These are phyloP conservation scores for Fusarium phyllophilum DNA, from an alignment of 2,329 filamentous ascomycete species.

Conservation along the genomic window DNA sequence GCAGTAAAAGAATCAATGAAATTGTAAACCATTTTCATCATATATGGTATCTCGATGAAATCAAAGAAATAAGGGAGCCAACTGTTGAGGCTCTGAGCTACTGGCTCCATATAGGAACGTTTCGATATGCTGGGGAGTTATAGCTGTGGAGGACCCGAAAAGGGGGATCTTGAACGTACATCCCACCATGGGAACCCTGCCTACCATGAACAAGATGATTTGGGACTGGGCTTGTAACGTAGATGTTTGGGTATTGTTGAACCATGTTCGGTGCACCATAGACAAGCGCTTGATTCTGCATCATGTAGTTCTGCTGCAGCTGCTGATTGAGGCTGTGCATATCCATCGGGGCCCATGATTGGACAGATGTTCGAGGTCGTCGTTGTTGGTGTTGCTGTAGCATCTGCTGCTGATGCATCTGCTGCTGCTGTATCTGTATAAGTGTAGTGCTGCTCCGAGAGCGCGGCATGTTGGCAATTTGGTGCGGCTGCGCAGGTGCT, in stretches of 20 bases:
- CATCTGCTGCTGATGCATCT: slow-evolving; percentile 21
- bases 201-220: slow-evolving; percentile 20
- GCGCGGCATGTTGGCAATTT: slow-evolving; percentile 8
- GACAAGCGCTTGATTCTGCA: slow-evolving; percentile 32
- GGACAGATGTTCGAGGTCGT: slow-evolving; percentile 20
- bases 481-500: slow-evolving; percentile 26
- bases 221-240: slow-evolving; percentile 21
- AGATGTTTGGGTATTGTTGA: slow-evolving; percentile 35
- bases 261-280: slow-evolving; percentile 34
- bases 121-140: slow-evolving; percentile 66
- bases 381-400: slow-evolving; percentile 21
- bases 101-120: slow-evolving; percentile 66
- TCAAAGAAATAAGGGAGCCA: slow-evolving; percentile 10
- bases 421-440: slow-evolving; percentile 28
- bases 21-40: slow-evolving; percentile 14
- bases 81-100: neutral
- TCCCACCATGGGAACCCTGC: slow-evolving; percentile 26
- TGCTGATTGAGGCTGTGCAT: slow-evolving; percentile 34
- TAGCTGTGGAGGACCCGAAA: slow-evolving; percentile 68
- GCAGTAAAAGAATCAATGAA: slow-evolving; percentile 8
- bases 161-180: slow-evolving; percentile 46
- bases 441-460: slow-evolving; percentile 28
- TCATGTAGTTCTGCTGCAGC: slow-evolving; percentile 35
- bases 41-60: slow-evolving; percentile 35
- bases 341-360: slow-evolving; percentile 31